phyloP scores from a whole-genome alignment of 1,284 basidiomycete species.

The Hemileia vastatrix region DNA sequence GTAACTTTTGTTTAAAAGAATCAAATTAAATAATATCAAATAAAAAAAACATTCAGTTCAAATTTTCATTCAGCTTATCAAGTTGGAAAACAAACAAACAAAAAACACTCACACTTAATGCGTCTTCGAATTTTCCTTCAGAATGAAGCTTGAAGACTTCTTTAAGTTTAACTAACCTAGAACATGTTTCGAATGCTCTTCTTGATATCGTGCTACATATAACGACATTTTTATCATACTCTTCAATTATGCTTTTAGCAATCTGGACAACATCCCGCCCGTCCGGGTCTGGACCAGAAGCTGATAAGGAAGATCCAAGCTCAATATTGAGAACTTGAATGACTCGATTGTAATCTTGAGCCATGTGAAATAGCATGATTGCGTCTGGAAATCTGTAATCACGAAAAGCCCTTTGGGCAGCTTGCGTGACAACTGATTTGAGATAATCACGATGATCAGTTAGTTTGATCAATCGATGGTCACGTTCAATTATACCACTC shows the following conservation, averaged over 20 bases:
- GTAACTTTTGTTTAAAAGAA: conserved; percentile 59
- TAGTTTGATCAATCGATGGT: conserved; percentile 66
- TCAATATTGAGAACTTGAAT: conserved; percentile 78
- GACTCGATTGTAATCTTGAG: conserved; percentile 80
- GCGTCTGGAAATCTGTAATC: conserved; percentile 69
- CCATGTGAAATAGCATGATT: conserved; percentile 90
- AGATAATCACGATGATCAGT: conserved; percentile 64
- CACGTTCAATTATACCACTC: conserved; percentile 78
- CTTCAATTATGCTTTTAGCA: conserved; percentile 69
- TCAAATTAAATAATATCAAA: not conserved
- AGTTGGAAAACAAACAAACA: not conserved
- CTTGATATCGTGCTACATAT: conserved; percentile 66
- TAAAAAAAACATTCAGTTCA: conserved; percentile 4
- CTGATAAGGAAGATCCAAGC: conserved; percentile 70
- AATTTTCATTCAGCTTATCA: not conserved
- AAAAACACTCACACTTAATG: conserved; percentile 60
- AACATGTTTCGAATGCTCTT: conserved; percentile 57
- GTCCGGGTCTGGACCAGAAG: no score
- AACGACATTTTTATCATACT: conserved; percentile 72
- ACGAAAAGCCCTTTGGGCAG: conserved; percentile 63
- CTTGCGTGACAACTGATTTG: conserved; percentile 67
- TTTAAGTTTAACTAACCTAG: conserved; percentile 65
- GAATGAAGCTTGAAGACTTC: conserved; percentile 70
- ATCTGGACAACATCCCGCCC: conserved; percentile 64
- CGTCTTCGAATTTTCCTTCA: conserved; percentile 61